phyloP scores from a whole-genome alignment of 2,329 filamentous ascomycete species.

The Thelonectria discophora region DNA sequence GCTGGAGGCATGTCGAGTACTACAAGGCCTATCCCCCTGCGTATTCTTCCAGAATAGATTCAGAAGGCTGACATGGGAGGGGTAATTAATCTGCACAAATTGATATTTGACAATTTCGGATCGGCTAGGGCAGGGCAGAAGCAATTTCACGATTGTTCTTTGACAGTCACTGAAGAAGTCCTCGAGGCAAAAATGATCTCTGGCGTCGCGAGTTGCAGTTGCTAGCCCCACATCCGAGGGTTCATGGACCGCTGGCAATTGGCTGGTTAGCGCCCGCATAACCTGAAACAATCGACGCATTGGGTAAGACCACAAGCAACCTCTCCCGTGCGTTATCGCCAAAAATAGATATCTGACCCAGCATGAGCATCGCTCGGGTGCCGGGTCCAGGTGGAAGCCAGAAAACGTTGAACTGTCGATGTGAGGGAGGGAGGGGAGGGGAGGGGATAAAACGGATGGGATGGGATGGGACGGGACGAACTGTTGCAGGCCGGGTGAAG shows the following conservation, averaged over 20 bases:
- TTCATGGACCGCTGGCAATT: slow-evolving; percentile 33
- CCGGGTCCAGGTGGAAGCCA: slow-evolving; percentile 4
- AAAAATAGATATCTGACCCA: slow-evolving; percentile 38
- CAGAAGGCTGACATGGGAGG: not conserved
- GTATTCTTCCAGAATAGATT: not conserved
- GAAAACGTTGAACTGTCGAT: slow-evolving; percentile 12
- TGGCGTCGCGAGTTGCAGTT: slow-evolving; percentile 1
- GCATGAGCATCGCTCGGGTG: slow-evolving; percentile 12
- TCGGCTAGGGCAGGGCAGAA: not conserved
- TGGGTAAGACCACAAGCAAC: slow-evolving; percentile 28
- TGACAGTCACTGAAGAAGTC: not conserved
- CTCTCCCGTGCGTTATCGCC: slow-evolving; percentile 21
- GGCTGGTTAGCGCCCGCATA: slow-evolving; percentile 45
- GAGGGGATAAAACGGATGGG: not conserved
- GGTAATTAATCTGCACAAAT: slow-evolving; percentile 1
- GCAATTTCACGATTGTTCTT: slow-evolving; percentile 7
- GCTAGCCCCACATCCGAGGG: slow-evolving; percentile 23
- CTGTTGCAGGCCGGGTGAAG: slow-evolving; percentile 5
- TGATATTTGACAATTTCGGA: slow-evolving; percentile 13
- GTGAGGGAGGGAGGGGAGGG: slow-evolving; percentile 9
- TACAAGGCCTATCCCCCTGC: not conserved
- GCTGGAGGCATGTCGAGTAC: not conserved
- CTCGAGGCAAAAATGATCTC: slow-evolving; percentile 5
- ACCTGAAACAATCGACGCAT: slow-evolving; percentile 49
- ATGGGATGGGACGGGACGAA: slow-evolving; percentile 20